A percentile compares a stretch with the other conserved stretches of the same genome.
phyloP scores from a whole-genome alignment of 1,284 basidiomycete species.

The Boletus austroedulis region DNA sequence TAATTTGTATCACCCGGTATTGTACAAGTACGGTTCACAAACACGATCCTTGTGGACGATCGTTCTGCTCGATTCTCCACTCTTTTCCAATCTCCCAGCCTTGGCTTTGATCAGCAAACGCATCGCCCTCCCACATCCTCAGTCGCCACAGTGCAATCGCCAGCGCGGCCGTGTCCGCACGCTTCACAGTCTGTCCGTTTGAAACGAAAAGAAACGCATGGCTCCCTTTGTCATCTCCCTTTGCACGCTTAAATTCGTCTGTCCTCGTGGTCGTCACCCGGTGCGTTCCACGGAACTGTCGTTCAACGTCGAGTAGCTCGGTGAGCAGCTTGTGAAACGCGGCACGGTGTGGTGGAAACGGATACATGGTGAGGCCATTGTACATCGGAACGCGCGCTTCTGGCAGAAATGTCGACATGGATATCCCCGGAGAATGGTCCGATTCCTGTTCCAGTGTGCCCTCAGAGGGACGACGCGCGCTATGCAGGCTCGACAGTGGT shows the following conservation, averaged over 20 bases:
- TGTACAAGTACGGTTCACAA: neutral
- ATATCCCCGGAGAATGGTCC: constrained; percentile 9
- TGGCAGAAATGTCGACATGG: constrained; percentile 37
- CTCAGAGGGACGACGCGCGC: constrained; percentile 1
- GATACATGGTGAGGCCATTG: constrained; percentile 62
- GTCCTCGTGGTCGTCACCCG: neutral
- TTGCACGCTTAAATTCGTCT: constrained; percentile 9
- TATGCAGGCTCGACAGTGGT: constrained; percentile 40
- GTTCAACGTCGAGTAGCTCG: constrained; percentile 50
- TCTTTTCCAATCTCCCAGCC: constrained; percentile 36
- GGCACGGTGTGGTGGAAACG: constrained; percentile 54
- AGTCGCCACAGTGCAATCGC: constrained; percentile 73
- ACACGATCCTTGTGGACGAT: constrained; percentile 3
- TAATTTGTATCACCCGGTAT: constrained; percentile 25
- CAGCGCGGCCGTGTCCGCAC: constrained; percentile 59
- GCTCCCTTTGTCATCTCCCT: constrained; percentile 48
- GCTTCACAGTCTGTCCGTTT: constrained; percentile 43
- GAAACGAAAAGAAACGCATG: constrained; percentile 69
- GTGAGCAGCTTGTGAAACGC: constrained; percentile 50
- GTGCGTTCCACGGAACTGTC: constrained; percentile 29
- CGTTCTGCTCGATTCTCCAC: constrained; percentile 20
- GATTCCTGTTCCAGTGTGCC: neutral
- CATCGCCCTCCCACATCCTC: constrained; percentile 64
- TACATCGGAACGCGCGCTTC: constrained; percentile 58
- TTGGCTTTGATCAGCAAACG: constrained; percentile 24